phyloP scores from a whole-genome alignment of 2,329 filamentous ascomycete species.

The Fusarium solani-melongenae region DNA sequence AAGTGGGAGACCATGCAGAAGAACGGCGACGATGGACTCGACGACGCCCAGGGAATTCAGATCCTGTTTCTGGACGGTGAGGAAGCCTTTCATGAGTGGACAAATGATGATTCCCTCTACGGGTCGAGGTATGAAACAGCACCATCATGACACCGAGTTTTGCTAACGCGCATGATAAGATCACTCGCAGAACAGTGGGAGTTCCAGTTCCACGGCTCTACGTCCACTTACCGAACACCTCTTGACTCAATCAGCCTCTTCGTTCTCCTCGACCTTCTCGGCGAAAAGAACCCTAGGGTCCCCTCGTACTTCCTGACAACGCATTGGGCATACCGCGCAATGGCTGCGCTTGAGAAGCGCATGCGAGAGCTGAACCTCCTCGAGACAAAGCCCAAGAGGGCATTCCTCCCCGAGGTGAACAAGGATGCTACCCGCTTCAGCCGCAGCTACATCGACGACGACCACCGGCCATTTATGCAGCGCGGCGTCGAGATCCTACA shows the following conservation, averaged over 20 bases:
- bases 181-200: conserved; percentile 89
- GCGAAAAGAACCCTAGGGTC: conserved; percentile 73
- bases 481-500: conserved; percentile 91
- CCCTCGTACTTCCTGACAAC: conserved; percentile 91
- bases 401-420: conserved; percentile 74
- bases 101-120: conserved; percentile 84
- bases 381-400: conserved; percentile 62
- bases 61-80: conserved; percentile 93
- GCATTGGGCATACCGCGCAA: conserved; percentile 89
- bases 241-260: conserved; percentile 88
- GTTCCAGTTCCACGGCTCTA: conserved; percentile 71
- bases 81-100: conserved; percentile 89
- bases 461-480: conserved; percentile 90
- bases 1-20: conserved; percentile 83
- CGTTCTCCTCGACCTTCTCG: conserved; percentile 90
- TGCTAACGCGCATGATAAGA: conserved; percentile 43
- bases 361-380: conserved; percentile 75
- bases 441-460: conserved; percentile 75
- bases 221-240: conserved; percentile 79
- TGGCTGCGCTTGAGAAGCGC: conserved; percentile 79
- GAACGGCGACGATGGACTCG: conserved; percentile 67
- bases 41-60: conserved; percentile 85
- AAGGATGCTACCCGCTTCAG: conserved; percentile 63
- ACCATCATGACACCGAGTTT: not conserved
- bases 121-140: conserved; percentile 74